Percentiles rank a stretch among this genome's conserved stretches.
Conservation (phyloP, 495 filamentous ascomycete genomes). For the Daldinia caldariorum region DNA sequence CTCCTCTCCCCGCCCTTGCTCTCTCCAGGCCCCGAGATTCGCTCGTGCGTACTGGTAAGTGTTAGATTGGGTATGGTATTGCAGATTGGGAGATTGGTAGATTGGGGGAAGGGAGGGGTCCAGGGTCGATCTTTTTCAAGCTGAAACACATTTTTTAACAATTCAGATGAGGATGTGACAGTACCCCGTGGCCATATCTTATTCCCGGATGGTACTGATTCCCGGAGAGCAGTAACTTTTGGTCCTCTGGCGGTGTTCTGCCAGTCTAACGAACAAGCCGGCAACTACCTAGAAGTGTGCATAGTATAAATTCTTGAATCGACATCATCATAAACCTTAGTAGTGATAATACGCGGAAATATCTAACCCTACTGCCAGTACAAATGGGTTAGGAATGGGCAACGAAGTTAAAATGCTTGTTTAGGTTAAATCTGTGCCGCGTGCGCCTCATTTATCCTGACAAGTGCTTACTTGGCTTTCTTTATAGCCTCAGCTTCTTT, state of each 20-base stretch:
- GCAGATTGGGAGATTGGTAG: constrained; percentile 20
- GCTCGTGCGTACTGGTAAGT: constrained; percentile 11
- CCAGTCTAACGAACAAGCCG: not conserved
- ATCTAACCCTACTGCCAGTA: not conserved
- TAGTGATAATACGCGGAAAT: not conserved
- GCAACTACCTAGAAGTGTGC: not conserved
- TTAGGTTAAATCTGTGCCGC: not conserved
- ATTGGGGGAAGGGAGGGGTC: constrained; percentile 9
- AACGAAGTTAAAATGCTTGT: not conserved
- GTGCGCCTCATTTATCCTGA: not conserved
- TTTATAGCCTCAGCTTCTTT: not conserved
- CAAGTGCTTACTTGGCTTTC: not conserved
- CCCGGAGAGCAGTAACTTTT: not conserved
- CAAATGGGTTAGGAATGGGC: not conserved
- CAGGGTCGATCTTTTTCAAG: constrained; percentile 32
- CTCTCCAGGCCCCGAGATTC: constrained; percentile 26
- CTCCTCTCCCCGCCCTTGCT: constrained; percentile 14
- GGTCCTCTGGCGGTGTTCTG: not conserved
- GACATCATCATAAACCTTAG: not conserved
- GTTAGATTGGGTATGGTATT: constrained; percentile 32
- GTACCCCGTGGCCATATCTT: constrained; percentile 8
- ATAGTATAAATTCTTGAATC: not conserved
- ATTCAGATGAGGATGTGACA: constrained; percentile 29
- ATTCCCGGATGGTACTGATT: constrained; percentile 4
- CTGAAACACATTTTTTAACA: constrained; percentile 39